A percentile compares a stretch with the other conserved stretches of the same genome.
Evolutionary conservation across 2,329 filamentous ascomycete genomes (phyloP).

Genomic region (Curvularia verruculosa): DNA sequence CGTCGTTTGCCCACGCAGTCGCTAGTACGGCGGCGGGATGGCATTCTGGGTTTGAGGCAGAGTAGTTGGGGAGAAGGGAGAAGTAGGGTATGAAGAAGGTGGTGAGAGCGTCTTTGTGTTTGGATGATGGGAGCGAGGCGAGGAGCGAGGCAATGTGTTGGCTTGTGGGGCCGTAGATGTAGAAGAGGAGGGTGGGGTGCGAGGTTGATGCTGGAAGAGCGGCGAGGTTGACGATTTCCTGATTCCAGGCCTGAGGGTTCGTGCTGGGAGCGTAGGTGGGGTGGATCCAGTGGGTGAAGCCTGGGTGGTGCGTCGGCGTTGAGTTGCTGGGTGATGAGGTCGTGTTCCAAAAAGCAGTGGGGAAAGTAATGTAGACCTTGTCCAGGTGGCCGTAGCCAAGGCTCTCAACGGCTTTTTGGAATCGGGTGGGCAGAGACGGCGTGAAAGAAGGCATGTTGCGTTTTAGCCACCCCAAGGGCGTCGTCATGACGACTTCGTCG

Average conservation of each 20-base stretch:
- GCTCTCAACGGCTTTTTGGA: conserved; percentile 66
- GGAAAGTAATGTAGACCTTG: conserved; percentile 70
- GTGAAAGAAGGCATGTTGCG: conserved; percentile 57
- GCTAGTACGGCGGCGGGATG: conserved; percentile 68
- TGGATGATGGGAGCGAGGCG: conserved; percentile 50
- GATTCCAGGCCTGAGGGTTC: conserved; percentile 71
- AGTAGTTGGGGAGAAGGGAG: conserved; percentile 73
- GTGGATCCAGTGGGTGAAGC: conserved; percentile 77
- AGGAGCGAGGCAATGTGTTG: conserved; percentile 39
- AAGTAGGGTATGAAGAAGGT: conserved; percentile 79
- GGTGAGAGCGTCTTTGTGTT: conserved; percentile 59
- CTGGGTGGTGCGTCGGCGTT: conserved; percentile 55
- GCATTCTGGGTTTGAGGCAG: conserved; percentile 55
- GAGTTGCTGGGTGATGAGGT: conserved; percentile 16
- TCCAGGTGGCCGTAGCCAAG: conserved; percentile 75
- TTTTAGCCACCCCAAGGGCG: conserved; percentile 65
- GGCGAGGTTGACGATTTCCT: conserved; percentile 78
- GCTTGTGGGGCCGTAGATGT: conserved; percentile 66
- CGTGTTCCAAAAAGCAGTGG: conserved; percentile 73
- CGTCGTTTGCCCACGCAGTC: conserved; percentile 79
- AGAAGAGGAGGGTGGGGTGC: conserved; percentile 87
- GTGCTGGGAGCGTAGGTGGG: conserved; percentile 69
- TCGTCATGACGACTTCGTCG: conserved; percentile 72
- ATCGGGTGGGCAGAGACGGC: conserved; percentile 63
- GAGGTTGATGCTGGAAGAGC: conserved; percentile 63